Evolutionary conservation across 1,284 basidiomycete species (phyloP).

Genomic region (Leccinum pachyderme): DNA sequence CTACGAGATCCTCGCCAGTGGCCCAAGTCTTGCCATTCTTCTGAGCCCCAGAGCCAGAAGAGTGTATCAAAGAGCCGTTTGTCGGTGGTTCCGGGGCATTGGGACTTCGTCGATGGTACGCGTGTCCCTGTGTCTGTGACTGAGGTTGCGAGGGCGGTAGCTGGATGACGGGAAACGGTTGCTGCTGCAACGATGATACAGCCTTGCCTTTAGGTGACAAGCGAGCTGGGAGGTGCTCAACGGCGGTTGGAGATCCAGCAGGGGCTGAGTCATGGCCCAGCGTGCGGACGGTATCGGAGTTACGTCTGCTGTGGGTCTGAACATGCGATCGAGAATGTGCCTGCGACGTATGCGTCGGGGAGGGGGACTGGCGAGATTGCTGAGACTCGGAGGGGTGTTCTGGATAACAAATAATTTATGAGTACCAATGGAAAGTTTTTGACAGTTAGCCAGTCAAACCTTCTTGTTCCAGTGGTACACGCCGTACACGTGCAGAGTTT

Average conservation of each 20-base stretch:
- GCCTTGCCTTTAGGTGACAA: slow-evolving; percentile 25
- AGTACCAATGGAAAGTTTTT: slow-evolving; percentile 10
- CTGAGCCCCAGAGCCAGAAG: slow-evolving; percentile 18
- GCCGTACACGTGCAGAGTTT: slow-evolving; percentile 30
- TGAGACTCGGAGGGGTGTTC: slow-evolving; percentile 29
- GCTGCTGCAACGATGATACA: slow-evolving; percentile 23
- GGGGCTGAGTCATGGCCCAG: slow-evolving; percentile 27
- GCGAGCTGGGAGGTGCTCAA: slow-evolving; percentile 34
- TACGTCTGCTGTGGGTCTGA: slow-evolving; percentile 55
- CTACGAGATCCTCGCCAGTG: slow-evolving; percentile 38
- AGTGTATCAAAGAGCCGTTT: slow-evolving; percentile 36
- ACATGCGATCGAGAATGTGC: slow-evolving; percentile 28
- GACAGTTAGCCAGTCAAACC: slow-evolving; percentile 30
- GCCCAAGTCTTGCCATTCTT: slow-evolving; percentile 49
- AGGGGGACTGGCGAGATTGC: slow-evolving; percentile 50
- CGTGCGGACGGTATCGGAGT: slow-evolving; percentile 71
- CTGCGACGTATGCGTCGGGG: slow-evolving; percentile 45
- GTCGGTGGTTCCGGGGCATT: slow-evolving; percentile 59
- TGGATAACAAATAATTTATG: slow-evolving; percentile 18
- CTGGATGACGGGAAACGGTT: slow-evolving; percentile 30
- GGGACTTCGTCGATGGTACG: slow-evolving; percentile 55
- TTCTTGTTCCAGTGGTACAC: slow-evolving; percentile 39
- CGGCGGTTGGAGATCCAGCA: slow-evolving; percentile 40
- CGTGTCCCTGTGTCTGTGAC: slow-evolving; percentile 26
- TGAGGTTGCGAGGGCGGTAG: slow-evolving; percentile 24